A percentile compares a stretch with the other conserved stretches of the same genome.
Evolutionary conservation across 345 rosid genomes (phyloP).

Genomic region (Xanthoceras sorbifolium): DNA sequence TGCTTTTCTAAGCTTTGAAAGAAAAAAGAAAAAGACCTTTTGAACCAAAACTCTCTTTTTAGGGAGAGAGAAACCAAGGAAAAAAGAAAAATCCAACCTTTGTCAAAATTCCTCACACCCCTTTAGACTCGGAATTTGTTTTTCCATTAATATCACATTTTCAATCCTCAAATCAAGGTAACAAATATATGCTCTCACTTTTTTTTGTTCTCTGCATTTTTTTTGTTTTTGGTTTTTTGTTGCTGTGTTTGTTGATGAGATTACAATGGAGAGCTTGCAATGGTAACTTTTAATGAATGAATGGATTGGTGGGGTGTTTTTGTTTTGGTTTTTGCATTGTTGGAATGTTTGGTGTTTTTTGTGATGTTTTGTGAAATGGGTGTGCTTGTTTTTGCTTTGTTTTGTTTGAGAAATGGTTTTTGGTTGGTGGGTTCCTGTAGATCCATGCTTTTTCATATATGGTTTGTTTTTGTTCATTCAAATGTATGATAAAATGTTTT

Average conservation of each 20-base stretch:
- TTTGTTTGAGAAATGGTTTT: background rate
- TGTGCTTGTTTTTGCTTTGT: background rate
- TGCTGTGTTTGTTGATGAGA: background rate
- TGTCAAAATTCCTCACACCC: constrained; percentile 8
- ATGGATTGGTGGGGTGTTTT: background rate
- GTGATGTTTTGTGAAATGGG: constrained; percentile 12
- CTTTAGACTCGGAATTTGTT: constrained; percentile 13
- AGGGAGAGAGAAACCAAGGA: constrained; percentile 12
- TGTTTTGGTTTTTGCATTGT: background rate
- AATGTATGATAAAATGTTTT: background rate
- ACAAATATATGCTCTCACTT: constrained; percentile 12
- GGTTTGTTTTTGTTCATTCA: background rate
- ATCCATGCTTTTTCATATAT: background rate
- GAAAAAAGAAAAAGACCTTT: background rate
- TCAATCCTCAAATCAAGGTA: constrained; percentile 47
- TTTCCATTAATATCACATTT: background rate
- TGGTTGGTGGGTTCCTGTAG: constrained; percentile 7
- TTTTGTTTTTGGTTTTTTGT: background rate
- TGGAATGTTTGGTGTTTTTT: constrained; percentile 2
- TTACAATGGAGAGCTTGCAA: constrained; percentile 8
- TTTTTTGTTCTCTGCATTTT: background rate
- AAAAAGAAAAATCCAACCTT: constrained; percentile 1
- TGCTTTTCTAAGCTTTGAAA: background rate
- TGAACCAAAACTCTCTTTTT: constrained; percentile 1
- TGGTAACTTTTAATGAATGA: background rate